phyloP scores from a whole-genome alignment of 2,329 filamentous ascomycete genomes.

The Allantophomopsis lycopodina region DNA sequence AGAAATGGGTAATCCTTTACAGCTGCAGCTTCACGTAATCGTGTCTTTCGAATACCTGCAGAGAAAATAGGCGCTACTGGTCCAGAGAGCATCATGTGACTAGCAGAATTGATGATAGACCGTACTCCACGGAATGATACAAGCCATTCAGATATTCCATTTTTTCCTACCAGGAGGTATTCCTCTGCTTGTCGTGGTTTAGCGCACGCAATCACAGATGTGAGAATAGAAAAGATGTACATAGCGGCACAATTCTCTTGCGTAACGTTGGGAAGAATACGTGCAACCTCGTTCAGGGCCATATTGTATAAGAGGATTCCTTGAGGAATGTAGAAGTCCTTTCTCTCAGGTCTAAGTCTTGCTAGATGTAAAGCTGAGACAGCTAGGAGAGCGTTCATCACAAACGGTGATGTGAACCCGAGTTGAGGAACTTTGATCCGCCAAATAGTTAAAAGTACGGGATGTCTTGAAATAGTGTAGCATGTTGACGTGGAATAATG shows the following conservation, averaged over 20 bases:
- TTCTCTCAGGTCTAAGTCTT: conserved; percentile 21
- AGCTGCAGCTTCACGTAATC: conserved; percentile 4
- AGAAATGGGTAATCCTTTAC: conserved; percentile 4
- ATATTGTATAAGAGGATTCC: conserved; percentile 22
- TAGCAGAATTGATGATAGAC: conserved; percentile 17
- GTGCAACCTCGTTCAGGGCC: conserved; percentile 15
- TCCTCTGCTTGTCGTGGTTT: conserved; percentile 19
- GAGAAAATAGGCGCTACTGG: conserved; percentile 9
- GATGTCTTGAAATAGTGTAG: conserved; percentile 28
- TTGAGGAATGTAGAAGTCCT: conserved; percentile 23
- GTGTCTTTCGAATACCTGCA: conserved; percentile 7
- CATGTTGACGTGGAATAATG: conserved; percentile 35
- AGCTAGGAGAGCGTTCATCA: conserved; percentile 33
- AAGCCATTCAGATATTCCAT: conserved; percentile 23
- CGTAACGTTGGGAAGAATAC: conserved; percentile 19
- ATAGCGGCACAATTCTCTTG: conserved; percentile 21
- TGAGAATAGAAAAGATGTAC: conserved; percentile 24
- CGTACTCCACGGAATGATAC: conserved; percentile 21
- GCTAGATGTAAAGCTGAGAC: conserved; percentile 34
- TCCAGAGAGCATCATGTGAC: conserved; percentile 7
- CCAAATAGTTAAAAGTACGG: conserved; percentile 29
- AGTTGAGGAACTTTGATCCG: conserved; percentile 30
- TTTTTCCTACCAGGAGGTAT: conserved; percentile 20
- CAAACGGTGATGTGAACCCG: conserved; percentile 29
- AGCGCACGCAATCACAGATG: conserved; percentile 22